Base-by-base conservation (phyloP, 306 rosid genomes). In the Boehmeria nivea region DNA sequence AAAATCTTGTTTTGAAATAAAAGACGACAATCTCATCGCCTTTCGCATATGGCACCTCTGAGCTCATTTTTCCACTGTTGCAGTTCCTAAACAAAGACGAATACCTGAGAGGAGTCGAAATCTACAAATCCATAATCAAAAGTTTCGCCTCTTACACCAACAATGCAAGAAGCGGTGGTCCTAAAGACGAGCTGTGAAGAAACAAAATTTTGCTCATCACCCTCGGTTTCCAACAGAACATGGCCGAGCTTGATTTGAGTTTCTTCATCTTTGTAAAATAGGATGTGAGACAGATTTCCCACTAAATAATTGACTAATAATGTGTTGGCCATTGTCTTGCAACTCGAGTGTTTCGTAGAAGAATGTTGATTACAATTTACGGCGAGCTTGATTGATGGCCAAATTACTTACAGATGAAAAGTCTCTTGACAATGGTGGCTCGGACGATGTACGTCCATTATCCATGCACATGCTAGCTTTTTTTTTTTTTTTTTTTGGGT, bases 41-140 rank as follows among this genome's bases (percentile, higher is more conserved):
- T 20, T 38, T 28, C 25, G 26, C 25, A 42, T 23, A 9, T 16
- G 33, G 49, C 48, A 42, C 48, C 5, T 61, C 51, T 66, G 22
- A n/a, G n/a, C n/a, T n/a, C n/a, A n/a, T n/a, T n/a, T 46, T 52
- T 49, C 50, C 43, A 60, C 45, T 56, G 21, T 53, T 73, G 76
- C 81, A 91, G 99, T 91, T 80, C 77, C 77, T 87, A 36, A 80
- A 72, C 82, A 75, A 77, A 81, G 89, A 72, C 19, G 96, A 74
- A 64, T 91, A 87, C 72, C 74, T 87, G 78, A 91, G 83, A 76
- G 96, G 99, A 58, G 82, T 87, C 10, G 68, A 72, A 16, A 63
- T 75, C 19, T 91, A 87, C 1, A 83, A 76, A 74, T 81, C 87
- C 13, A 77, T 91, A 59, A 84, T 91, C 43, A 69, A 75, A 65